These are phyloP conservation scores for Rubus parviflorus DNA, from an alignment of 306 rosid genomes.

Conservation along the genomic window DNA sequence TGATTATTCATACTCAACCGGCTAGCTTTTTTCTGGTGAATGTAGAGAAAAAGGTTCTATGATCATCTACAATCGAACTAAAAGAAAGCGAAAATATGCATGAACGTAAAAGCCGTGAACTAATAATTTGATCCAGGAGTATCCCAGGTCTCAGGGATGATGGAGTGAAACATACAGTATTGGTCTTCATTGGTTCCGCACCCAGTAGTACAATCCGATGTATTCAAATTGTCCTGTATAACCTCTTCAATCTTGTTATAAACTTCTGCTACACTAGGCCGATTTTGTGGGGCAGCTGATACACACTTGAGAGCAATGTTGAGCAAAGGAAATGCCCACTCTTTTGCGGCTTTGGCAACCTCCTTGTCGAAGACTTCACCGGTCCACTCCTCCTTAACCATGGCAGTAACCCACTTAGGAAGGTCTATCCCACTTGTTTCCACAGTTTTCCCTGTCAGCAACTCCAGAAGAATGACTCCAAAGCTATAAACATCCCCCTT, in stretches of 20 bases:
- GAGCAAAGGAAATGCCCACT: conserved; percentile 49
- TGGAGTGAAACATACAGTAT: conserved; percentile 52
- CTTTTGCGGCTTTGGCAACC: conserved; percentile 38
- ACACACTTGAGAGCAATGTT: conserved; percentile 56
- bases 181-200: conserved; percentile 24
- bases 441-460: conserved; percentile 61
- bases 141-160: conserved; percentile 72
- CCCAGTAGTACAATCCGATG: conserved; percentile 24
- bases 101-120: conserved; percentile 10
- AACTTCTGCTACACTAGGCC: conserved; percentile 52
- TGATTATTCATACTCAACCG: conserved; percentile 1
- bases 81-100: neutral
- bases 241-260: conserved; percentile 56
- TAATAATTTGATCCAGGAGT: conserved; percentile 63
- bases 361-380: conserved; percentile 78
- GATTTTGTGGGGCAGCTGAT: conserved; percentile 43
- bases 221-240: conserved; percentile 24
- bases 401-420: conserved; percentile 74
- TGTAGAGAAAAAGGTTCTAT: conserved; percentile 14
- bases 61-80: neutral
- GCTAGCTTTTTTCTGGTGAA: conserved; percentile 2
- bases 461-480: conserved; percentile 62
- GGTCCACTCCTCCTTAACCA: conserved; percentile 82
- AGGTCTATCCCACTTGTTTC: conserved; percentile 59
- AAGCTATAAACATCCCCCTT: conserved; percentile 64